A percentile compares a stretch with the other conserved stretches of the same genome.
phyloP scores from a whole-genome alignment of 2,329 filamentous ascomycete species.

The Phaeosphaeria sp. region DNA sequence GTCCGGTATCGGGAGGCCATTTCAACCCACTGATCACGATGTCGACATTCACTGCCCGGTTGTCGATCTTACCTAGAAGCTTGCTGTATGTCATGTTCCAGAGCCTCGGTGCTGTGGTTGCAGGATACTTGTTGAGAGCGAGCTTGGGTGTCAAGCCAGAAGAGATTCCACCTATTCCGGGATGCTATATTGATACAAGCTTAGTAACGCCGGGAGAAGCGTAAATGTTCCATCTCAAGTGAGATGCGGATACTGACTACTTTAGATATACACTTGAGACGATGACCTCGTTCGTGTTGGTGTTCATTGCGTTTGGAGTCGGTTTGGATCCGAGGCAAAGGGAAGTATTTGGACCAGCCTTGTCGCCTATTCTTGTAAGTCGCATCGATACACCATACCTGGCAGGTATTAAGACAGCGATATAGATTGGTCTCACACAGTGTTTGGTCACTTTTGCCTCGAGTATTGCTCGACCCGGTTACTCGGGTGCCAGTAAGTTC shows the following conservation, averaged over 20 bases:
- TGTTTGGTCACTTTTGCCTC: conserved; percentile 36
- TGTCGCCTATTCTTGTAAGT: conserved; percentile 59
- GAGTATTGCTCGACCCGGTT: conserved; percentile 36
- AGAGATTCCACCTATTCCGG: conserved; percentile 20
- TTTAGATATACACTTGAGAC: conserved; percentile 56
- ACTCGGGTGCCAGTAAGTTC: conserved; percentile 40
- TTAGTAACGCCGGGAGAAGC: conserved; percentile 49
- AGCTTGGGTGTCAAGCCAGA: conserved; percentile 23
- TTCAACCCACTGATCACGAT: conserved; percentile 63
- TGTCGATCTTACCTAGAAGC: conserved; percentile 57
- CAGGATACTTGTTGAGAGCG: conserved; percentile 51
- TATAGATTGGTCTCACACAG: conserved; percentile 31
- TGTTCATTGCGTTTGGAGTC: conserved; percentile 60
- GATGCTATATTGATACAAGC: conserved; percentile 39
- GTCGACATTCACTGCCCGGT: conserved; percentile 58
- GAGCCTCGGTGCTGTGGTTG: conserved; percentile 53
- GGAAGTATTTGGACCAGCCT: conserved; percentile 56
- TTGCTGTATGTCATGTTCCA: conserved; percentile 58
- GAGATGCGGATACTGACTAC: conserved; percentile 3
- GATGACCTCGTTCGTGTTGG: conserved; percentile 52
- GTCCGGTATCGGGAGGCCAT: conserved; percentile 58
- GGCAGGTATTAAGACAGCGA: background rate
- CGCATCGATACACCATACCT: background rate
- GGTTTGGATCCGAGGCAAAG: conserved; percentile 61
- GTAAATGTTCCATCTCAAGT: conserved; percentile 7